phyloP scores from a whole-genome alignment of 768 basidiomycete species.

The Leccinum subgranulosum region DNA sequence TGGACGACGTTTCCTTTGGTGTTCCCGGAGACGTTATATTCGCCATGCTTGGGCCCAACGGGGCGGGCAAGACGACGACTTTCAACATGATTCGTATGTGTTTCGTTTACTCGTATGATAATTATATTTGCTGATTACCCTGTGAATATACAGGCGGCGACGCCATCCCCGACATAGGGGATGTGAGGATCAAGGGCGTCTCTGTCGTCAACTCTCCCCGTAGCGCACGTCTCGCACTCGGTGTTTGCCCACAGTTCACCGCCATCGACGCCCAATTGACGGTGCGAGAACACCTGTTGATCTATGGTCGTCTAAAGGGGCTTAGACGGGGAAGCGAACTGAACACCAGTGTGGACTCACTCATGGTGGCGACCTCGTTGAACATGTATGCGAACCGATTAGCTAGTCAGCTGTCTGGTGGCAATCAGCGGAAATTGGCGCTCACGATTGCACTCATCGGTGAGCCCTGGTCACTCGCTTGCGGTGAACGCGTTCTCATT shows the following conservation, averaged over 20 bases:
- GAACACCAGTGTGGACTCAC: conserved; percentile 47
- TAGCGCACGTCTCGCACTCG: conserved; percentile 63
- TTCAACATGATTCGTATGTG: conserved; percentile 76
- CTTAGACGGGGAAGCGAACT: conserved; percentile 49
- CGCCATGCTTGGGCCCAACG: conserved; percentile 76
- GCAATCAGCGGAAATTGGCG: conserved; percentile 74
- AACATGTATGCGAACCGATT: conserved; percentile 62
- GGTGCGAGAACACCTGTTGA: conserved; percentile 68
- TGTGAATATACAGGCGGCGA: conserved; percentile 52
- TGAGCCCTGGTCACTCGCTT: conserved; percentile 16
- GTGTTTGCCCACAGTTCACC: conserved; percentile 83
- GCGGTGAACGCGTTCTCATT: neutral
- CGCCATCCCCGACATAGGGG: conserved; percentile 62
- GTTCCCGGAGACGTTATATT: conserved; percentile 63
- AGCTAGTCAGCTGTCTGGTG: conserved; percentile 73
- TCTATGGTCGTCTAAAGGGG: conserved; percentile 76
- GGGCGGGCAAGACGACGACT: conserved; percentile 80
- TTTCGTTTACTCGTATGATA: neutral
- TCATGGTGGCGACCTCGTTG: conserved; percentile 60
- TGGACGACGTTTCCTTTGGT: conserved; percentile 71
- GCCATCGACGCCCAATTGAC: conserved; percentile 78
- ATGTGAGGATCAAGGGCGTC: conserved; percentile 62
- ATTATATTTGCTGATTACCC: neutral
- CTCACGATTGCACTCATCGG: conserved; percentile 76
- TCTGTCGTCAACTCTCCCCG: conserved; percentile 66